A percentile compares a stretch with the other conserved stretches of the same genome.
These are phyloP conservation scores for Piper longum DNA, from an alignment of 164 flowering plant species.

Conservation along the genomic window DNA sequence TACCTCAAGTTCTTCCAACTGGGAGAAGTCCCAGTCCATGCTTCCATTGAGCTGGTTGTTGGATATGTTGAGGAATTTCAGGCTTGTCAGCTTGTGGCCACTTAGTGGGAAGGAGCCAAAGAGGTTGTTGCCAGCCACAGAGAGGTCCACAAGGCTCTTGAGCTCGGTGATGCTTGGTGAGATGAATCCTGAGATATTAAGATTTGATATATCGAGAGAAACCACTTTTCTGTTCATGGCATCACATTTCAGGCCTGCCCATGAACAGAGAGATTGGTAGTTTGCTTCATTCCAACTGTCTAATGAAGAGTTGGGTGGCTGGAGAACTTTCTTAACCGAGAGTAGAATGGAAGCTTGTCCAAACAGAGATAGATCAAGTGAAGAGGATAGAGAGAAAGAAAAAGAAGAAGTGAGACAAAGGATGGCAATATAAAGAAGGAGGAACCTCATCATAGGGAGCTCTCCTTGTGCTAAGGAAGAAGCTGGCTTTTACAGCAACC, in stretches of 20 bases:
- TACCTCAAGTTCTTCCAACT: slow-evolving; percentile 26
- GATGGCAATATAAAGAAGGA: slow-evolving; percentile 13
- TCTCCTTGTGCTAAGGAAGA: neutral
- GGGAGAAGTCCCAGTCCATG: slow-evolving; percentile 34
- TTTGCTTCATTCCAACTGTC: slow-evolving; percentile 33
- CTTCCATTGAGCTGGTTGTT: slow-evolving; percentile 40
- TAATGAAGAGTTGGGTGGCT: slow-evolving; percentile 13
- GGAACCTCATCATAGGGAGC: slow-evolving; percentile 7
- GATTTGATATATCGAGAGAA: slow-evolving; percentile 34
- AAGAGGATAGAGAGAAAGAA: slow-evolving; percentile 16
- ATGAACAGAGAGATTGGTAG: slow-evolving; percentile 35
- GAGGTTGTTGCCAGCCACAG: slow-evolving; percentile 32
- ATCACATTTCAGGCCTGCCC: slow-evolving; percentile 52
- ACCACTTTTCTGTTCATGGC: slow-evolving; percentile 12
- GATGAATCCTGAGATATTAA: slow-evolving; percentile 35
- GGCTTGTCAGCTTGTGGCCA: slow-evolving; percentile 22
- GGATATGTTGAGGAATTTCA: slow-evolving; percentile 45
- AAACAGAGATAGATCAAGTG: slow-evolving; percentile 18
- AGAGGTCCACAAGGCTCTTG: slow-evolving; percentile 19
- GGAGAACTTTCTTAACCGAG: slow-evolving; percentile 30
- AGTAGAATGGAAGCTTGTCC: slow-evolving; percentile 38
- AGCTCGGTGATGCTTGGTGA: slow-evolving; percentile 31
- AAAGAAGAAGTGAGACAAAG: slow-evolving; percentile 4
- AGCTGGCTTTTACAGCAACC: slow-evolving; percentile 9
- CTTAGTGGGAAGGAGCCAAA: slow-evolving; percentile 24